Evolutionary conservation across 768 basidiomycete species (phyloP).

Genomic region (Neoboletus subvelutipes): DNA sequence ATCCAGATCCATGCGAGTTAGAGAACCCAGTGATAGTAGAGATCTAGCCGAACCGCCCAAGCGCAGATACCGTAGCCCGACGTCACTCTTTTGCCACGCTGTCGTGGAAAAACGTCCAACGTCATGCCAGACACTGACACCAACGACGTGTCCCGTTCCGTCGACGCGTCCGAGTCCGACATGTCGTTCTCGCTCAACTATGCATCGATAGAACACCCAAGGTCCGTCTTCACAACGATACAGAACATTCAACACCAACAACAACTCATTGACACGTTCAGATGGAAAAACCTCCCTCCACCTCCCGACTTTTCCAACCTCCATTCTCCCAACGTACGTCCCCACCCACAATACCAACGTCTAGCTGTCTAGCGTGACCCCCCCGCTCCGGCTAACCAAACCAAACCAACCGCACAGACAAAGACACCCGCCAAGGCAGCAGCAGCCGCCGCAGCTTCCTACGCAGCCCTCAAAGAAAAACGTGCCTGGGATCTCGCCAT

Average conservation of each 20-base stretch:
- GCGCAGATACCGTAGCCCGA: not conserved
- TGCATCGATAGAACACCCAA: conserved; percentile 31
- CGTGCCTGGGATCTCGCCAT: conserved; percentile 87
- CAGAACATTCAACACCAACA: too few species aligned
- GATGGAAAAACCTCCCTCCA: conserved; percentile 63
- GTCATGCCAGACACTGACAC: not conserved
- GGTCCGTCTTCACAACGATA: conserved; percentile 18
- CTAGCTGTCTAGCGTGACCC: too few species aligned
- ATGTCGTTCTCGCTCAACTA: conserved; percentile 34
- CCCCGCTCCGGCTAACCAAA: too few species aligned
- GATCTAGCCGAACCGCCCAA: too few species aligned
- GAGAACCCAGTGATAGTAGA: not conserved
- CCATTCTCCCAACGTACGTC: conserved; percentile 30
- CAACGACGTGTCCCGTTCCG: not conserved
- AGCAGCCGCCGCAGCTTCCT: conserved; percentile 42
- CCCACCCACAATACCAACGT: not conserved
- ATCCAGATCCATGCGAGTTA: not conserved
- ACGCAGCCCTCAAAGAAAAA: conserved; percentile 68
- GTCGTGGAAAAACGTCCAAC: not conserved
- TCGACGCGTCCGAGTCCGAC: not conserved
- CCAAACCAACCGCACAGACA: conserved; percentile 45
- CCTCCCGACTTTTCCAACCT: conserved; percentile 67
- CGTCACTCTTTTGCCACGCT: not conserved
- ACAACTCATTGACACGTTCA: conserved; percentile 19
- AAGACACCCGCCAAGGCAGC: conserved; percentile 39